Evolutionary conservation across 225 moss, liverwort and hornwort species (phyloP).

Genomic region (Antitrichia curtipendula): DNA sequence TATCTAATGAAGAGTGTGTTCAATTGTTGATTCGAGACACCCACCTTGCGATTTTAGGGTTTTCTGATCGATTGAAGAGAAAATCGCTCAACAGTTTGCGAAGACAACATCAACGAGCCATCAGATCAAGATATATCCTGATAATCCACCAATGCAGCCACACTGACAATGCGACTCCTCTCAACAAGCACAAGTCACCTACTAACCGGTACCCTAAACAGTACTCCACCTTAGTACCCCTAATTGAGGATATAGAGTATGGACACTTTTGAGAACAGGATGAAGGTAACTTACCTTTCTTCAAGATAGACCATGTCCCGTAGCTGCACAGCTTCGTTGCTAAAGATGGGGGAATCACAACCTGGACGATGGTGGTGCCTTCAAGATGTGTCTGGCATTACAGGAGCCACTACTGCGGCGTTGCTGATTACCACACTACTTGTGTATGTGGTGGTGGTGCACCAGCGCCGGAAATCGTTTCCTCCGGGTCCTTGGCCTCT

Average conservation of each 20-base stretch:
- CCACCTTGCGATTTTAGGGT: background rate
- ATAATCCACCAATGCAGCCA: background rate
- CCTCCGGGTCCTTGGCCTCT: constrained; percentile 20
- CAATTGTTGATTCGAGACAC: background rate
- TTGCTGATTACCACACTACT: constrained; percentile 4
- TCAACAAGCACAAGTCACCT: background rate
- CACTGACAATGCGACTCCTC: background rate
- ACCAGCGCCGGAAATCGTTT: constrained; percentile 1
- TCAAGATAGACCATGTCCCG: background rate
- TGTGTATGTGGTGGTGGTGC: background rate
- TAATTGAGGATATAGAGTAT: background rate
- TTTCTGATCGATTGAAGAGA: background rate
- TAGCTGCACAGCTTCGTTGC: background rate
- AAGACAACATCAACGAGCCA: background rate
- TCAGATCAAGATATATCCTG: background rate
- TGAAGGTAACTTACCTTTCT: background rate
- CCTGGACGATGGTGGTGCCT: background rate
- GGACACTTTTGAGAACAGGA: background rate
- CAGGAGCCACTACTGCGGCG: background rate
- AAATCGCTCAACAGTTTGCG: background rate
- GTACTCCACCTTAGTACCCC: background rate
- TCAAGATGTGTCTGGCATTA: background rate
- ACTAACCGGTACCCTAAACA: background rate
- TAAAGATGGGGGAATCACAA: background rate
- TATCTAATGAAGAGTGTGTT: background rate